Conservation (phyloP, 768 basidiomycete genomes). For the Suillus subluteus region DNA sequence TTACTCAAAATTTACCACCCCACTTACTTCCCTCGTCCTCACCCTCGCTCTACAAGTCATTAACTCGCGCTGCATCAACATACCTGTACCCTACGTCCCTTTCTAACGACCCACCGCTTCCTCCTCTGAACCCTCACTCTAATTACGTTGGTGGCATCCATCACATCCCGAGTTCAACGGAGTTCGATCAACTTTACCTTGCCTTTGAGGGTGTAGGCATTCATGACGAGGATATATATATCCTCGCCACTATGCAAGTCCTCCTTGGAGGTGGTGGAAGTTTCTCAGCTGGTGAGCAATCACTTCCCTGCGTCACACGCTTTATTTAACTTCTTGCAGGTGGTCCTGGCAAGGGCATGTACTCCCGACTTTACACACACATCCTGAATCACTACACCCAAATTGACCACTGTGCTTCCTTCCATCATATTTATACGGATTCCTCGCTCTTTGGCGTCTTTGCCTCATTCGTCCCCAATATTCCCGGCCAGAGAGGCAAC, state of each 20-base stretch:
- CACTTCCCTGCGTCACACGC: constrained; percentile 4
- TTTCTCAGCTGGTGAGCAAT: constrained; percentile 81
- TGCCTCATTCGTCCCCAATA: constrained; percentile 77
- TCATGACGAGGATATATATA: constrained; percentile 89
- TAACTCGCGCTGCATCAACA: constrained; percentile 77
- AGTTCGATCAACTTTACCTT: constrained; percentile 93
- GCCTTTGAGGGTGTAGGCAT: constrained; percentile 92
- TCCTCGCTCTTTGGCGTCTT: constrained; percentile 92
- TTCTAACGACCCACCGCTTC: constrained; percentile 13
- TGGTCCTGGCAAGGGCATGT: constrained; percentile 99
- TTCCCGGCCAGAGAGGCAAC: constrained; percentile 59
- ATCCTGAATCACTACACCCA: constrained; percentile 94
- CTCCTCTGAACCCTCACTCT: constrained; percentile 36
- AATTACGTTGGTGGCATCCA: constrained; percentile 86
- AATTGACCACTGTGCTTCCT: constrained; percentile 93
- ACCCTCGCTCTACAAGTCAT: constrained; percentile 61
- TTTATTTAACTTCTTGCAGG: constrained; percentile 44
- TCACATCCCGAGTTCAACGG: constrained; percentile 65
- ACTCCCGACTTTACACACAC: constrained; percentile 93
- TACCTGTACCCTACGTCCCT: constrained; percentile 56
- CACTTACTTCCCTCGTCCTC: constrained; percentile 62
- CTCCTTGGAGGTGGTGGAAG: constrained; percentile 94
- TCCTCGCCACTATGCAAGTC: constrained; percentile 92
- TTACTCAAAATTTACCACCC: constrained; percentile 45
- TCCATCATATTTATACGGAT: constrained; percentile 97